Base-by-base conservation (phyloP, 208 protist genomes). In the Acanthamoeba royreba region DNA sequence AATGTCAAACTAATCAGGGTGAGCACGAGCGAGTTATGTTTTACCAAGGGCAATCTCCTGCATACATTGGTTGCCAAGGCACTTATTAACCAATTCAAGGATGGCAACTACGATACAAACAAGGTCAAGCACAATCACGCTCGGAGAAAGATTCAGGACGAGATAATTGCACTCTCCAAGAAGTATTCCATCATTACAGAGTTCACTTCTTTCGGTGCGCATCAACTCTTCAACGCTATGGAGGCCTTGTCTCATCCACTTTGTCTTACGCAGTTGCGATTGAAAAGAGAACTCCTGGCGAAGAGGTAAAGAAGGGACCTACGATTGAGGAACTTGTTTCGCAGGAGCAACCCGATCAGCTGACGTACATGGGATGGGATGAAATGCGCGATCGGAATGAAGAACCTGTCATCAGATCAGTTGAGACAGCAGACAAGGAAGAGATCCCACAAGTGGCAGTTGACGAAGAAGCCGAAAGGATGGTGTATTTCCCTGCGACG, bases 171-270 rank as follows among this genome's bases (percentile, higher is more conserved):
- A 13, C 43, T 96, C 0, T 93, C 77, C 22, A 93, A 93, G 15
- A 9, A 92, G 15, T 95, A 96, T 58, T 72, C 38, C 0, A 95
- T 96, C 38, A 90, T 96, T 9, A 95, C 95, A 11, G 49, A 92
- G 38, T 93, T 94, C 47, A 96, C 95, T 4, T 93, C 72, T 31
- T 96, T 96, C 86, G 94, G 95, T 2, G 94, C n/a, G n/a, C n/a
- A n/a, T n/a, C n/a, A n/a, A n/a, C n/a, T n/a, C n/a, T n/a, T n/a
- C n/a, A n/a, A n/a, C n/a, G n/a, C n/a, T n/a, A n/a, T n/a, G n/a
- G n/a, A n/a, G n/a, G n/a, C n/a, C n/a, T n/a, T n/a, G n/a, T n/a
- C n/a, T n/a, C n/a, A n/a, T n/a, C n/a, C n/a, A n/a, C n/a, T n/a
- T n/a, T n/a, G n/a, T n/a, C n/a, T 19, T 55, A 19, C 19, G 28